phyloP scores from a whole-genome alignment of 2,329 filamentous ascomycete genomes.

The Botrytis fabae region DNA sequence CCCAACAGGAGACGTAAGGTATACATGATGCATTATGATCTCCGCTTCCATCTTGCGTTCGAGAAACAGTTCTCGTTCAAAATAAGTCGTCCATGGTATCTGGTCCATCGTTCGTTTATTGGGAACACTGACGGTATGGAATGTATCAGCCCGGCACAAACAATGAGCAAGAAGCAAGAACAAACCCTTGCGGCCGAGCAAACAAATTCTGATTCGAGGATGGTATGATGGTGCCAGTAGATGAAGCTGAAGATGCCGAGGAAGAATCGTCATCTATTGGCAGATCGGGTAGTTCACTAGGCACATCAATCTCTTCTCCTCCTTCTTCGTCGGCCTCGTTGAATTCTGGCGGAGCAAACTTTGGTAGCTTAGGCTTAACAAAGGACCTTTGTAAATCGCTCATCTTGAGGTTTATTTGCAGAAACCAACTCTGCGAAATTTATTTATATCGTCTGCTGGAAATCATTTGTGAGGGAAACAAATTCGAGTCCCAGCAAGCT shows the following conservation, averaged over 20 bases:
- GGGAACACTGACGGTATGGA: constrained; percentile 32
- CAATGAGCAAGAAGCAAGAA: constrained; percentile 30
- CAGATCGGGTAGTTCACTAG: constrained; percentile 45
- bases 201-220: constrained; percentile 72
- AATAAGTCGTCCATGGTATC: constrained; percentile 80
- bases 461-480: neutral
- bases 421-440: neutral
- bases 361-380: constrained; percentile 71
- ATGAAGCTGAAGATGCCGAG: constrained; percentile 74
- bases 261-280: constrained; percentile 64
- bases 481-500: neutral
- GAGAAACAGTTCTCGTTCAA: constrained; percentile 82
- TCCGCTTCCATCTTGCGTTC: constrained; percentile 46
- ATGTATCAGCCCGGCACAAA: constrained; percentile 23
- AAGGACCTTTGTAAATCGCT: constrained; percentile 79
- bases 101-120: constrained; percentile 40
- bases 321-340: constrained; percentile 55
- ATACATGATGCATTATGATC: constrained; percentile 74
- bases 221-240: constrained; percentile 86
- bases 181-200: constrained; percentile 67
- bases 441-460: neutral
- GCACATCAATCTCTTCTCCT: constrained; percentile 42
- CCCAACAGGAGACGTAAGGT: constrained; percentile 75
- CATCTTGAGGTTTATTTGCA: constrained; percentile 51
- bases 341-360: constrained; percentile 56